Evolutionary conservation across 164 flowering plant species (phyloP).

Genomic region (Vitis vinifera): ASM3070453v1 NC_081806.1:4622001-4622500

Average conservation of each 20-base stretch:
- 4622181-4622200: no score
- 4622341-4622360: conserved; percentile 36
- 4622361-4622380: conserved; percentile 23
- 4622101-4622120: no score
- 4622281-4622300: conserved; percentile 25
- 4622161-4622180: no score
- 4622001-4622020: no score
- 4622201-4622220: no score
- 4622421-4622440: conserved; percentile 43
- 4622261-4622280: conserved; percentile 41
- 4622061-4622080: no score
- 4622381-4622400: conserved; percentile 38
- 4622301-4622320: conserved; percentile 75
- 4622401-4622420: conserved; percentile 60
- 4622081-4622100: no score
- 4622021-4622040: no score
- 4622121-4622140: no score
- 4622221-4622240: no score
- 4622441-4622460: conserved; percentile 57
- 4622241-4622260: neutral
- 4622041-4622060: no score
- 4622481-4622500: conserved; percentile 34
- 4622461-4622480: conserved; percentile 59
- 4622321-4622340: conserved; percentile 41
- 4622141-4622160: no score